A percentile compares a stretch with the other conserved stretches of the same genome.
These are phyloP conservation scores for Zygotorulaspora danielsina DNA, from an alignment of 805 yeast genomes.

Conservation along the genomic window DNA sequence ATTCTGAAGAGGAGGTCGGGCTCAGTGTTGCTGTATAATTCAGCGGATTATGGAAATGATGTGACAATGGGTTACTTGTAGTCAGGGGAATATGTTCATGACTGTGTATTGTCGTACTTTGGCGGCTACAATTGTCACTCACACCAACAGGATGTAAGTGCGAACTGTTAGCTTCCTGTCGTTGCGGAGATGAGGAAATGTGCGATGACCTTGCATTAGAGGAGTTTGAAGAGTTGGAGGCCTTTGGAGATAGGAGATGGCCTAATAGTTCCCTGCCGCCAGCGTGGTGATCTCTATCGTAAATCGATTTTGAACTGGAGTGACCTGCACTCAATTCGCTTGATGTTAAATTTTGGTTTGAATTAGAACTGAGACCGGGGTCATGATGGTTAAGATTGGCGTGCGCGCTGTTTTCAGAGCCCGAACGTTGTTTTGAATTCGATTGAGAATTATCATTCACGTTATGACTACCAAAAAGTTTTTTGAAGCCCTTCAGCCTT, in stretches of 20 bases:
- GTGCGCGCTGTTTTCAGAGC: not conserved
- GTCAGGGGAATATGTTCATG: conserved; percentile 9
- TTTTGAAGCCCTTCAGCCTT: conserved; percentile 12
- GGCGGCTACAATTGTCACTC: conserved; percentile 2
- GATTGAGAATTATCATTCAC: not conserved
- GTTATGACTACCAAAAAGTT: conserved; percentile 10
- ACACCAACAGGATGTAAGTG: not conserved
- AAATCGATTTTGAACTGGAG: conserved; percentile 1
- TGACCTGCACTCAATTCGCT: conserved; percentile 13
- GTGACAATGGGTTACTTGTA: conserved; percentile 11
- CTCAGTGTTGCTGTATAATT: conserved; percentile 10
- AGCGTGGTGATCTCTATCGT: conserved; percentile 5
- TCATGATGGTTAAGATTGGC: not conserved
- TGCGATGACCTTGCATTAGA: conserved; percentile 1
- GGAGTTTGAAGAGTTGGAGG: conserved; percentile 8
- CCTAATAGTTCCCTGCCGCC: conserved; percentile 11
- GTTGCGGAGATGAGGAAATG: conserved; percentile 3
- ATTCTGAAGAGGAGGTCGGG: conserved; percentile 16
- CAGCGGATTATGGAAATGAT: conserved; percentile 18
- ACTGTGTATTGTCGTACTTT: not conserved
- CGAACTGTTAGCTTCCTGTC: not conserved
- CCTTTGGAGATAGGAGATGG: conserved; percentile 10
- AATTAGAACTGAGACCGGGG: not conserved
- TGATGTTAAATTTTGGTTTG: no score
- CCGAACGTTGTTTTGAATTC: conserved; percentile 3